Conservation (phyloP, 768 basidiomycete species). For the Panaeolus cyanescens region DNA sequence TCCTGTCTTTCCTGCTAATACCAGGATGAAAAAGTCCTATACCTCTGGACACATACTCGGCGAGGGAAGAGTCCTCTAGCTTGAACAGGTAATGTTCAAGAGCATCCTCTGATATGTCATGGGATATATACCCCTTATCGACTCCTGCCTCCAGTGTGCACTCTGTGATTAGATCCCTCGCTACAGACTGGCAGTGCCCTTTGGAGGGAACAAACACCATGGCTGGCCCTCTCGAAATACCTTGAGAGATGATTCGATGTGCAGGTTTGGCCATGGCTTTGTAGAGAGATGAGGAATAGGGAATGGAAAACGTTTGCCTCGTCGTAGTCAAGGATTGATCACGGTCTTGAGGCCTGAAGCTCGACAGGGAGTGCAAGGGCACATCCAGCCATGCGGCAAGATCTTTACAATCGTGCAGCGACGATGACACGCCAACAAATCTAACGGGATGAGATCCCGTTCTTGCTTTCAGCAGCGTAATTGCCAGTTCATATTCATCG, state of each 20-base stretch:
- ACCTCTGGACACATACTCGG: constrained; percentile 80
- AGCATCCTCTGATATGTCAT: constrained; percentile 46
- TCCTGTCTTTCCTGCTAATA: constrained; percentile 65
- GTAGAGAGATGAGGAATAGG: constrained; percentile 84
- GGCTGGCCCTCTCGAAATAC: constrained; percentile 46
- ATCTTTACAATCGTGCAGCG: constrained; percentile 79
- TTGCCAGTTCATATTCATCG: constrained; percentile 75
- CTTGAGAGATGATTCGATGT: constrained; percentile 67
- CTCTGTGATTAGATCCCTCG: constrained; percentile 85
- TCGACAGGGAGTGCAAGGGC: constrained; percentile 60
- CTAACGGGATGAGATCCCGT: constrained; percentile 66
- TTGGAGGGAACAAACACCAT: constrained; percentile 91
- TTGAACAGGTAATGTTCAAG: constrained; percentile 61
- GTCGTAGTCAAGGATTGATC: constrained; percentile 74
- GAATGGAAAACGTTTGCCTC: constrained; percentile 79
- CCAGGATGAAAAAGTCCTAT: constrained; percentile 87
- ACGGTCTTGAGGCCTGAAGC: constrained; percentile 82
- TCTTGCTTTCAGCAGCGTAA: constrained; percentile 71
- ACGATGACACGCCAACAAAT: constrained; percentile 74
- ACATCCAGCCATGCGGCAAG: constrained; percentile 85
- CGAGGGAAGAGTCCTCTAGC: constrained; percentile 62
- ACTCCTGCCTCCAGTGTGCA: constrained; percentile 76
- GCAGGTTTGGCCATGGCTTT: constrained; percentile 93
- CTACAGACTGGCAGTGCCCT: constrained; percentile 70
- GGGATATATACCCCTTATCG: constrained; percentile 66